phyloP scores from a whole-genome alignment of 768 basidiomycete genomes.

The Boletus patriciae region DNA sequence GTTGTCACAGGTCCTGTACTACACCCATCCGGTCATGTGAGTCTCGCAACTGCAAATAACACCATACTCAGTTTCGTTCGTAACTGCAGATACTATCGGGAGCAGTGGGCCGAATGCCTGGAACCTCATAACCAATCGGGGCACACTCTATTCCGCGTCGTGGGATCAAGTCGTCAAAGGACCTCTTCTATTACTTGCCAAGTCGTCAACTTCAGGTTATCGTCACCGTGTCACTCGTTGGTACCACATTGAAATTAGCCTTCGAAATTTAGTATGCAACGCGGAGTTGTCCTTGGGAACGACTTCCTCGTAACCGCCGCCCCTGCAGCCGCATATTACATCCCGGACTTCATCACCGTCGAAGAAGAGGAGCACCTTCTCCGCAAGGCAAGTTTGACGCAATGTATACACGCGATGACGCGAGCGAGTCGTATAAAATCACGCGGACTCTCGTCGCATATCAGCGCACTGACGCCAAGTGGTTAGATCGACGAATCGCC shows the following conservation, averaged over 20 bases:
- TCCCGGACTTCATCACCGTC: constrained; percentile 73
- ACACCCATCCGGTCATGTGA: neutral
- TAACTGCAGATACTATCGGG: too few relatives aligned
- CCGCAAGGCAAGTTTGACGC: constrained; percentile 56
- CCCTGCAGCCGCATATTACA: constrained; percentile 54
- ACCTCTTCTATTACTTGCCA: neutral
- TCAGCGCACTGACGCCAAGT: constrained; percentile 17
- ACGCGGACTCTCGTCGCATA: neutral
- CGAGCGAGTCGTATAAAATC: neutral
- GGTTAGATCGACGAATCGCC: constrained; percentile 73
- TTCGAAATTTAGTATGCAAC: constrained; percentile 14
- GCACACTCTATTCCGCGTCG: constrained; percentile 13
- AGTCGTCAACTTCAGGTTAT: neutral
- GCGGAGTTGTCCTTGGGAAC: constrained; percentile 2
- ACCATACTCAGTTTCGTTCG: constrained; percentile 1
- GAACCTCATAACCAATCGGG: neutral
- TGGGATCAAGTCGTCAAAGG: constrained; percentile 10
- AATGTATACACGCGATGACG: neutral
- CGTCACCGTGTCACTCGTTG: neutral
- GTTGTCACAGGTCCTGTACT: neutral
- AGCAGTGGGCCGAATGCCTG: neutral
- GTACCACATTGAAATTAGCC: neutral
- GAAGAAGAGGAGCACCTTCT: constrained; percentile 78
- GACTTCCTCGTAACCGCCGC: constrained; percentile 27
- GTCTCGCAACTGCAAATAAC: neutral